Evolutionary conservation across 352 stramenopile genomes (phyloP).

Genomic region (Pythium volutum): DNA sequence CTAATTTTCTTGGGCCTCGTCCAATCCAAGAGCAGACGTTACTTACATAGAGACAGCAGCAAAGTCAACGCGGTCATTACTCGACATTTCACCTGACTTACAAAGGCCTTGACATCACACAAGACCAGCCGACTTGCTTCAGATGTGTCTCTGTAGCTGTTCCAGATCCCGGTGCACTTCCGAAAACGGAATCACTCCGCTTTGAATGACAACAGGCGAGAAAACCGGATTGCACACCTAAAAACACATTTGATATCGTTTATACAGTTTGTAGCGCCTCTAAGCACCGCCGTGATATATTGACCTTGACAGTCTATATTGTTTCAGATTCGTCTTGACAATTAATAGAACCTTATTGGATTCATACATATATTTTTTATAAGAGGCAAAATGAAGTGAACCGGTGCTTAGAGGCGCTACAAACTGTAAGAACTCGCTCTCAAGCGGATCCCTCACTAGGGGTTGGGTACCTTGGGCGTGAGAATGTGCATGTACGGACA

Average conservation of each 20-base stretch:
- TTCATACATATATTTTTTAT: too few species aligned
- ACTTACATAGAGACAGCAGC: conserved; percentile 3
- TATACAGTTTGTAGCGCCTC: too few species aligned
- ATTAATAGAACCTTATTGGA: too few species aligned
- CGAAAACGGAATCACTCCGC: not conserved
- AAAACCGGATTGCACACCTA: not conserved
- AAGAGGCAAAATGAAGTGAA: too few species aligned
- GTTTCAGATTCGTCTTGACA: too few species aligned
- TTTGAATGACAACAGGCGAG: not conserved
- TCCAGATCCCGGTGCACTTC: too few species aligned
- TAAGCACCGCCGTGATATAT: too few species aligned
- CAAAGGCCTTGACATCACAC: too few species aligned
- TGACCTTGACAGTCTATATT: too few species aligned
- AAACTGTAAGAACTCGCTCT: not conserved
- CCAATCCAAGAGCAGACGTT: not conserved
- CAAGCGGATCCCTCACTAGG: not conserved
- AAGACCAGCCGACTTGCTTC: too few species aligned
- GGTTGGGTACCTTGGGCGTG: not conserved
- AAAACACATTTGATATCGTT: not conserved
- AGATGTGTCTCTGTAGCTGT: too few species aligned
- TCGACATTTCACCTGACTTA: not conserved
- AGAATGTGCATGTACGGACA: conserved; percentile 5
- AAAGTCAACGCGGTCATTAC: conserved; percentile 2
- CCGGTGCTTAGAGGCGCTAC: too few species aligned
- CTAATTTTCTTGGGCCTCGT: not conserved